phyloP scores from a whole-genome alignment of 148 eudicot species.

The Silene latifolia region DNA sequence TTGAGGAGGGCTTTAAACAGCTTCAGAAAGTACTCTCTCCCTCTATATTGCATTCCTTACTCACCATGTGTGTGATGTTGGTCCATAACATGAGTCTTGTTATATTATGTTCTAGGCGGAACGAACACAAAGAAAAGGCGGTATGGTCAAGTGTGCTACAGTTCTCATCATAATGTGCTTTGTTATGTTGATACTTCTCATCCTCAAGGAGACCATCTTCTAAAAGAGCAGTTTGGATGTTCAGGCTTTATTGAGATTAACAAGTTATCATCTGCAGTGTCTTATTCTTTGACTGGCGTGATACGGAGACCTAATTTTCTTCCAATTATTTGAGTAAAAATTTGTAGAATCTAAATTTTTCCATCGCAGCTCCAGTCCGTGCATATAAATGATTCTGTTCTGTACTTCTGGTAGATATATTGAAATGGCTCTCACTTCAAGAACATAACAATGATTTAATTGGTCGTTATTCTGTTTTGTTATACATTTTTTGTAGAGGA shows the following conservation, averaged over 20 bases:
- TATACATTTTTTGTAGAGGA: too few species aligned
- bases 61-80: background rate
- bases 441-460: too few species aligned
- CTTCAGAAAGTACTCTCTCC: constrained; percentile 39
- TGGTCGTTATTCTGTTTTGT: too few species aligned
- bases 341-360: background rate
- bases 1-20: constrained; percentile 52
- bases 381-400: background rate
- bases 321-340: background rate
- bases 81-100: background rate
- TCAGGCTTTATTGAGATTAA: background rate
- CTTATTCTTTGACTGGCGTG: background rate
- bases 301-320: background rate
- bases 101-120: constrained; percentile 35
- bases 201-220: constrained; percentile 45
- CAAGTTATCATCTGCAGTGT: background rate
- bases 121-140: constrained; percentile 42
- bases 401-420: background rate
- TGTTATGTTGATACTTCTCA: constrained; percentile 43
- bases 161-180: constrained; percentile 51
- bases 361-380: background rate
- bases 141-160: constrained; percentile 50
- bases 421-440: too few species aligned
- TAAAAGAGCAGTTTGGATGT: constrained; percentile 7
- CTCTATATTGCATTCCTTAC: constrained; percentile 2